Conservation (phyloP, 345 rosid species). For the Murraya paniculata region DNA sequence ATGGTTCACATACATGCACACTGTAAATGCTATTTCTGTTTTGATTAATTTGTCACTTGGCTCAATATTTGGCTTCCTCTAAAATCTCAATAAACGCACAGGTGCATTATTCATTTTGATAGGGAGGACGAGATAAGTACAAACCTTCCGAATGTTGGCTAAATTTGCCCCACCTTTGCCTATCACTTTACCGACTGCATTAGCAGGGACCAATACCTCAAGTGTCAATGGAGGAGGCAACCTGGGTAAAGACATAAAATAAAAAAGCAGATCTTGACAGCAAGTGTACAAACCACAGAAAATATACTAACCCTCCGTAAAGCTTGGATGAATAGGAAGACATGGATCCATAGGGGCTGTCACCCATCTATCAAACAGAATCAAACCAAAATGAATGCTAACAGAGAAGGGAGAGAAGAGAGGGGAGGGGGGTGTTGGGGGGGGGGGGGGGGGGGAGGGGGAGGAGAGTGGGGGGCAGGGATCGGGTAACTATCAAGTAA, state of each 20-base stretch:
- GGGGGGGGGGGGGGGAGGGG: too few relatives aligned
- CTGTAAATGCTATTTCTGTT: background rate
- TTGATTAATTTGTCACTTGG: background rate
- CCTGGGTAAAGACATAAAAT: conserved; percentile 33
- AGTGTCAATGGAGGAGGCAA: conserved; percentile 51
- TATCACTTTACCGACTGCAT: conserved; percentile 85
- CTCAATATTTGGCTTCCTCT: background rate
- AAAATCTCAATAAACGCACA: background rate
- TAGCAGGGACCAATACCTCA: conserved; percentile 80
- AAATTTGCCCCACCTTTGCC: conserved; percentile 93
- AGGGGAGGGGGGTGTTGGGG: too few relatives aligned
- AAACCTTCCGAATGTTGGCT: conserved; percentile 83
- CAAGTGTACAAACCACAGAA: background rate
- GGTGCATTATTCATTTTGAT: background rate
- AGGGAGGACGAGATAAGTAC: conserved; percentile 14
- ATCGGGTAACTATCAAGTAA: background rate
- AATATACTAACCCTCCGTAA: conserved; percentile 65
- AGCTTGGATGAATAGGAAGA: conserved; percentile 68
- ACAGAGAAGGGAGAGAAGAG: background rate
- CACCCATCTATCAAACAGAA: conserved; percentile 45
- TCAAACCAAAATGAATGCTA: conserved; percentile 3
- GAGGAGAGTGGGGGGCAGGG: too few relatives aligned
- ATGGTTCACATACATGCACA: background rate
- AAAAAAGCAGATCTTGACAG: conserved; percentile 8
- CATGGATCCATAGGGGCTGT: conserved; percentile 60